Evolutionary conservation across 2,329 filamentous ascomycete genomes (phyloP).

Genomic region (Chlorencoelia australis): DNA sequence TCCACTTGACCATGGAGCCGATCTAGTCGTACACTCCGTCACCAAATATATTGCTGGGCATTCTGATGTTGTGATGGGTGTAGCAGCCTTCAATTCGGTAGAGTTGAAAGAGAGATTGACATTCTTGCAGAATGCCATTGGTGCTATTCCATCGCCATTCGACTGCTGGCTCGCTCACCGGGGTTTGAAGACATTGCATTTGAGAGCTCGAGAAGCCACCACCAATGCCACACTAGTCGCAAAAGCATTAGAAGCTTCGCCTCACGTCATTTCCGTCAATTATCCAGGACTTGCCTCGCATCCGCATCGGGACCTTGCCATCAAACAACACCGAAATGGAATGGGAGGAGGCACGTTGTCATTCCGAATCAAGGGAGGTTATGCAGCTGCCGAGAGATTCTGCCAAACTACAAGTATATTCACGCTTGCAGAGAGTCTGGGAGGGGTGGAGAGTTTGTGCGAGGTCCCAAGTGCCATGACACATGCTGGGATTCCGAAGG

Average conservation of each 20-base stretch:
- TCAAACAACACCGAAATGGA: slow-evolving; percentile 85
- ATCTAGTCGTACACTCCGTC: slow-evolving; percentile 93
- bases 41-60: slow-evolving; percentile 99
- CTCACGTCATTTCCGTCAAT: slow-evolving; percentile 81
- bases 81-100: slow-evolving; percentile 87
- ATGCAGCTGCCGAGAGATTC: slow-evolving; percentile 80
- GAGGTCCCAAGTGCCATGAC: slow-evolving; percentile 96
- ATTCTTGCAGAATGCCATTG: slow-evolving; percentile 96
- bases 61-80: slow-evolving; percentile 93
- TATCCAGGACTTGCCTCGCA: slow-evolving; percentile 89
- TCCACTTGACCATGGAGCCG: slow-evolving; percentile 86
- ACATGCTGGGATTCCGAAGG: slow-evolving; percentile 85
- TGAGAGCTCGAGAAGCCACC: slow-evolving; percentile 78
- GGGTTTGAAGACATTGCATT: slow-evolving; percentile 90
- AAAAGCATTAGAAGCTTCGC: slow-evolving; percentile 63
- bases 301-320: slow-evolving; percentile 72
- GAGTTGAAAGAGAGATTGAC: slow-evolving; percentile 65
- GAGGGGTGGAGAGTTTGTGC: slow-evolving; percentile 83
- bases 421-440: slow-evolving; percentile 84
- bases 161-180: slow-evolving; percentile 98
- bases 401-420: slow-evolving; percentile 85
- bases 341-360: slow-evolving; percentile 97
- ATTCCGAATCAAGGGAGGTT: slow-evolving; percentile 85
- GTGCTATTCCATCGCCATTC: slow-evolving; percentile 87
- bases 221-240: slow-evolving; percentile 74